Percentiles rank a stretch among this genome's conserved stretches.
These are phyloP conservation scores for Triticum dicoccoides DNA, from an alignment of 176 grass and related monocot genomes.

Conservation along the genomic window DNA sequence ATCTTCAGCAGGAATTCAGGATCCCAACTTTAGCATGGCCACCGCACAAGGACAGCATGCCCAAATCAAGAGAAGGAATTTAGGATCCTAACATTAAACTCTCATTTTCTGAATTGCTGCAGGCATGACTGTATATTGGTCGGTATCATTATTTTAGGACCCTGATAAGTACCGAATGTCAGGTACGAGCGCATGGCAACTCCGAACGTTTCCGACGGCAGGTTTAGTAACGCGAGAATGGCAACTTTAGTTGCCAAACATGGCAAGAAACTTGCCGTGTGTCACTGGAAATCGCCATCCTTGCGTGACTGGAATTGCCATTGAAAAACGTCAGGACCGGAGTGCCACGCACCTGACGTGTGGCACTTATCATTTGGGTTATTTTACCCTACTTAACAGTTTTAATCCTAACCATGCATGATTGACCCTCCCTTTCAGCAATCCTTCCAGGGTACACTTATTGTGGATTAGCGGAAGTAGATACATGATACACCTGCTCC, in stretches of 20 bases:
- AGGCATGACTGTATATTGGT: background rate
- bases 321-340: no score
- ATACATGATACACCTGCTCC: background rate
- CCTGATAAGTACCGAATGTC: no score
- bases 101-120: background rate
- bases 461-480: background rate
- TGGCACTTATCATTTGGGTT: no score
- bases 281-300: no score
- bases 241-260: no score
- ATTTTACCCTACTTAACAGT: background rate
- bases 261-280: no score
- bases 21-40: background rate
- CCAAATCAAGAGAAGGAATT: background rate
- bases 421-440: background rate
- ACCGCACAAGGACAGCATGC: background rate
- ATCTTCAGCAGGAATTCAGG: background rate
- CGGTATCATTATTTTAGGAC: background rate
- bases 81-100: background rate
- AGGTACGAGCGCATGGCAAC: no score
- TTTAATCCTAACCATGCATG: background rate
- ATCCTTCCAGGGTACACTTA: background rate
- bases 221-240: no score
- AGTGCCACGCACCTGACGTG: no score
- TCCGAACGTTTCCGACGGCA: no score
- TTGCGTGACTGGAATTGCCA: no score